Evolutionary conservation across 2,329 filamentous ascomycete genomes (phyloP).

Genomic region (Zasmidium angulare): DNA sequence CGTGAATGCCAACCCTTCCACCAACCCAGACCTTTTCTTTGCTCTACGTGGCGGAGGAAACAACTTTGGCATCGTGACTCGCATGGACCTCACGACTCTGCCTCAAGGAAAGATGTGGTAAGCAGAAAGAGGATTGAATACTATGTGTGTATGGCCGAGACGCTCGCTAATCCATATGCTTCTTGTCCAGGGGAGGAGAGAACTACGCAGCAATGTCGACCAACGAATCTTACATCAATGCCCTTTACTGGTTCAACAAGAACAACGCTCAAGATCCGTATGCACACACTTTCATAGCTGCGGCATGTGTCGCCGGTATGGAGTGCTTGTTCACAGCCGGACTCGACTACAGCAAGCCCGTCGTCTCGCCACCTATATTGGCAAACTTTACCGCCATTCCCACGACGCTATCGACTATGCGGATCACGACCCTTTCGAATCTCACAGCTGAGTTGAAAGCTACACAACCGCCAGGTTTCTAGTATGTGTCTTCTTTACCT

Average conservation of each 20-base stretch:
- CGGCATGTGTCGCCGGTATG: neutral
- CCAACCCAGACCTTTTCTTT: conserved; percentile 24
- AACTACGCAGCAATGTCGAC: neutral
- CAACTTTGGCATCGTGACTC: conserved; percentile 32
- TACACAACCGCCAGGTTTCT: conserved; percentile 7
- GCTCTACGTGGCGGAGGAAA: conserved; percentile 29
- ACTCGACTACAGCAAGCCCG: conserved; percentile 9
- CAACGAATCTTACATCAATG: conserved; percentile 6
- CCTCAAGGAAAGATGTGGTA: conserved; percentile 17
- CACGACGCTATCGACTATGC: conserved; percentile 4
- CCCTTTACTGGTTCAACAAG: conserved; percentile 13
- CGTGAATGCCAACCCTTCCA: conserved; percentile 22
- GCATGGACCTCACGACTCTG: conserved; percentile 26
- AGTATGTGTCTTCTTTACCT: too few relatives aligned
- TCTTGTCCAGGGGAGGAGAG: conserved; percentile 21
- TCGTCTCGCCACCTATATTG: conserved; percentile 3
- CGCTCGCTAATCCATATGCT: too few relatives aligned
- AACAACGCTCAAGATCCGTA: conserved; percentile 8
- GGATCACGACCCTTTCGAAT: conserved; percentile 5
- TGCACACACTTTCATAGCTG: conserved; percentile 7
- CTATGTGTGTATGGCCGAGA: too few relatives aligned
- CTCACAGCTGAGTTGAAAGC: conserved; percentile 10
- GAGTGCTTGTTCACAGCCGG: conserved; percentile 7
- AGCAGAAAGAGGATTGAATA: too few relatives aligned
- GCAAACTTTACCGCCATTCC: conserved; percentile 5